Evolutionary conservation across 2,329 filamentous ascomycete species (phyloP), one percentile per base, ranked within the genome.

Genomic region (Fusarium praegraminearum): DNA sequence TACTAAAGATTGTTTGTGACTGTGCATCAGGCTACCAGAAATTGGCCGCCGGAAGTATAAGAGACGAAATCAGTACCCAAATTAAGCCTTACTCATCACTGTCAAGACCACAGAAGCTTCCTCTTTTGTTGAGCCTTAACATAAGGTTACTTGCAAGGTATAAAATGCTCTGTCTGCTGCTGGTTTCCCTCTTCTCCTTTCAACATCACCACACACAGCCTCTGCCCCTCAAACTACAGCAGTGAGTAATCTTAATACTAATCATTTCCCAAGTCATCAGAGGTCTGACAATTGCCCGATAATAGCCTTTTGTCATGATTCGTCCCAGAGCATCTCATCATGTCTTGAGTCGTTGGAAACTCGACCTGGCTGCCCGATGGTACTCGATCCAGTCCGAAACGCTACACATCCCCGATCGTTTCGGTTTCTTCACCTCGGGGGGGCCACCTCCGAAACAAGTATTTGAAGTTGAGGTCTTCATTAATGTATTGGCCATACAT

Each of bases 401-500:
- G 11, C 36, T 40, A 7, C 36, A 40, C 11, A 40, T 22, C 12
- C 36, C 36, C 7, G 36, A 40, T 40, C n/a, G 36, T 4, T 22
- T 40, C n/a, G 7, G 36, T 7, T 8, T 40, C 7, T 3, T 40
- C n/a, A 15, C 7, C 12, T 2, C 11, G 4, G n/a, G 4, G n/a
- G 12, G n/a, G 7, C n/a, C 36, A 22, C n/a, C 36, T 15, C 36
- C 36, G 7, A 12, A 4, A 1, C 2, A 22, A 12, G 36, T 2
- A 20, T 40, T 8, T 5, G 36, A 40, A 7, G 3, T 40, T 8
- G 36, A 40, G 12, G 0, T 0, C 3, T 20, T 38, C 3, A 13
- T 38, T 5, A 1, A 5, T 0, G 5, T 38, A n/a, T 10, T n/a
- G 10, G 18, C 5, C 15, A 0, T 1, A 5, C 5, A 13, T 13